These are phyloP conservation scores for Debaryomycetaceae sp. DNA, from an alignment of 1,139 yeast species.

Conservation along the genomic window DNA sequence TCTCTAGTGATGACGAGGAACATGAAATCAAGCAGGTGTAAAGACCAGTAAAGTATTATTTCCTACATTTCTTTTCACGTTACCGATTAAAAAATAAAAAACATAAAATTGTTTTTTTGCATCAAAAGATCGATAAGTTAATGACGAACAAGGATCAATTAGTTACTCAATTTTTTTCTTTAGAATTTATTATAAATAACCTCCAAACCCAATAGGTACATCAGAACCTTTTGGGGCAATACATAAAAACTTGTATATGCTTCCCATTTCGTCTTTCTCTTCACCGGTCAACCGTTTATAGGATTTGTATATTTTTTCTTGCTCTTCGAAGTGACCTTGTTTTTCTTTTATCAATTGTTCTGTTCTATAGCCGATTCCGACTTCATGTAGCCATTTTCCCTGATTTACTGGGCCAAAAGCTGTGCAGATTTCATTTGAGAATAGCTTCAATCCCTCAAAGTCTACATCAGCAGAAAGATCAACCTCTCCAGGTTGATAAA, in stretches of 20 bases:
- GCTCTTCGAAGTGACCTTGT: slow-evolving; percentile 27
- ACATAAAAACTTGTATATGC: slow-evolving; percentile 69
- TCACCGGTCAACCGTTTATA: slow-evolving; percentile 65
- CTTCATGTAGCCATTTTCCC: slow-evolving; percentile 73
- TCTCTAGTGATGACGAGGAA: too few relatives aligned
- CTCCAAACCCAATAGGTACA: slow-evolving; percentile 37
- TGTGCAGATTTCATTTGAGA: slow-evolving; percentile 17
- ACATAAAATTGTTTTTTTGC: too few relatives aligned
- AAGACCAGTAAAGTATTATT: not conserved
- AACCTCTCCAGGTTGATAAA: slow-evolving; percentile 70
- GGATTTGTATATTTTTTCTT: slow-evolving; percentile 51
- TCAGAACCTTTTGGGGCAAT: slow-evolving; percentile 48
- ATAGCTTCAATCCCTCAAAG: slow-evolving; percentile 51
- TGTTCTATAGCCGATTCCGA: slow-evolving; percentile 76
- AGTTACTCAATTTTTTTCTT: not conserved
- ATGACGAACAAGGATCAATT: not conserved
- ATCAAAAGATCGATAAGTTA: too few relatives aligned
- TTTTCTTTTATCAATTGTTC: slow-evolving; percentile 45
- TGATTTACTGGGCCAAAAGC: slow-evolving; percentile 67
- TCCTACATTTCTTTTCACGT: not conserved
- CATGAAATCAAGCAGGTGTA: not conserved
- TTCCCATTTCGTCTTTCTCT: slow-evolving; percentile 70
- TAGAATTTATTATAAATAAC: slow-evolving; percentile 4
- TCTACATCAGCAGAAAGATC: slow-evolving; percentile 86
- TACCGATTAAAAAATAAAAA: too few relatives aligned